Conservation (phyloP, 495 filamentous ascomycete genomes). For the Tuber brumale region DNA sequence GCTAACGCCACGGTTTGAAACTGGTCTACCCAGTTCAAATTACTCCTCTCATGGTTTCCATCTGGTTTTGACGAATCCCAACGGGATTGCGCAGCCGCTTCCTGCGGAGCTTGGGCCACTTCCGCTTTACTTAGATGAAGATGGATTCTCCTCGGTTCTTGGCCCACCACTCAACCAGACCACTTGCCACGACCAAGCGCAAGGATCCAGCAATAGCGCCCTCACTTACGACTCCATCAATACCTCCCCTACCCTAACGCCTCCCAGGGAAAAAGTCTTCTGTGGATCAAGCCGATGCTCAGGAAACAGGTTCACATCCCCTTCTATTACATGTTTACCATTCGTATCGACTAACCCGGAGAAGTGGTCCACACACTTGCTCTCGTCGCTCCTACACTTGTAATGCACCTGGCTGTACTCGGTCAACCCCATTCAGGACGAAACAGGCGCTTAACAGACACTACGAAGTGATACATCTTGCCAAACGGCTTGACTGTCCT, state of each 20-base stretch:
- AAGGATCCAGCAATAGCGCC: background rate
- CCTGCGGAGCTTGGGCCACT: background rate
- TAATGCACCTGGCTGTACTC: background rate
- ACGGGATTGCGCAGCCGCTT: background rate
- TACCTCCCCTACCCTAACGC: background rate
- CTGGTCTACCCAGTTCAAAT: too few relatives aligned
- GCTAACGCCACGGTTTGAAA: too few relatives aligned
- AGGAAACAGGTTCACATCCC: background rate
- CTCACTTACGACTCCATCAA: background rate
- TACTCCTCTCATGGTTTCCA: too few relatives aligned
- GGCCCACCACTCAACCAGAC: background rate
- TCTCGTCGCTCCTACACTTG: background rate
- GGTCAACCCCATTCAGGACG: background rate
- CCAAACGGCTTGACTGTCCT: background rate
- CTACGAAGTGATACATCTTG: background rate
- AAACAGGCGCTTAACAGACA: background rate
- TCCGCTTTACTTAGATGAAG: background rate
- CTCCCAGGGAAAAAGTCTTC: background rate
- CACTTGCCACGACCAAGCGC: rapidly evolving
- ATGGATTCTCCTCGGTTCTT: background rate
- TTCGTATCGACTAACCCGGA: background rate
- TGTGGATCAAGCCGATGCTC: background rate
- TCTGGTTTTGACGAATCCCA: too few relatives aligned
- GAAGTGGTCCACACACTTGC: background rate
- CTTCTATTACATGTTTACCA: background rate